These are phyloP conservation scores for Ophiobolus disseminans DNA, from an alignment of 2,329 filamentous ascomycete genomes.

Conservation along the genomic window DNA sequence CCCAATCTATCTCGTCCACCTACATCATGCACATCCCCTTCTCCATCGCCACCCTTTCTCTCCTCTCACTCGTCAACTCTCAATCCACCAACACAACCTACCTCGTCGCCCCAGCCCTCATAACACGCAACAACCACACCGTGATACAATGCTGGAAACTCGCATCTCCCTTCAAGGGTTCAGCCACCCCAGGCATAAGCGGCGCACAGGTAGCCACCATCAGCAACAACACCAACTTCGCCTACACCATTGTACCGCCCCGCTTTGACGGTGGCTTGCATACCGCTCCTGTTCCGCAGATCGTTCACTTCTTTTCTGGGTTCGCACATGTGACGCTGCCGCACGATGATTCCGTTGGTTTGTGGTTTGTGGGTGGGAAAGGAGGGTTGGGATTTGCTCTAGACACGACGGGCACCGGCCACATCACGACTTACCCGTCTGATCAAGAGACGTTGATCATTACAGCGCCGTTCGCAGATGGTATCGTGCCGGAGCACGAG, in stretches of 20 bases:
- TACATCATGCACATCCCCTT: conserved; percentile 2
- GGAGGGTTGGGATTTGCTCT: conserved; percentile 41
- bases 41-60: background rate
- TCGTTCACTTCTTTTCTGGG: conserved; percentile 44
- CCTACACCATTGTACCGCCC: conserved; percentile 42
- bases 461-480: conserved; percentile 35
- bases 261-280: conserved; percentile 44
- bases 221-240: conserved; percentile 29
- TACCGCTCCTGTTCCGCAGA: conserved; percentile 42
- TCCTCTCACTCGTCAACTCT: background rate
- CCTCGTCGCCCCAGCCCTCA: conserved; percentile 42
- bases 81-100: conserved; percentile 24
- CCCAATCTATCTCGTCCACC: too few species aligned
- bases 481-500: conserved; percentile 27
- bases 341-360: conserved; percentile 23
- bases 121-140: conserved; percentile 42
- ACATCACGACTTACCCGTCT: conserved; percentile 41
- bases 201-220: conserved; percentile 31
- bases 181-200: conserved; percentile 34
- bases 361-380: conserved; percentile 43
- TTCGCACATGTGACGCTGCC: conserved; percentile 43
- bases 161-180: conserved; percentile 30
- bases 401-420: conserved; percentile 41
- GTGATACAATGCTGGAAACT: conserved; percentile 47
- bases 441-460: conserved; percentile 40